Base-by-base conservation (phyloP, 768 basidiomycete species). In the Zangia roseola region DNA sequence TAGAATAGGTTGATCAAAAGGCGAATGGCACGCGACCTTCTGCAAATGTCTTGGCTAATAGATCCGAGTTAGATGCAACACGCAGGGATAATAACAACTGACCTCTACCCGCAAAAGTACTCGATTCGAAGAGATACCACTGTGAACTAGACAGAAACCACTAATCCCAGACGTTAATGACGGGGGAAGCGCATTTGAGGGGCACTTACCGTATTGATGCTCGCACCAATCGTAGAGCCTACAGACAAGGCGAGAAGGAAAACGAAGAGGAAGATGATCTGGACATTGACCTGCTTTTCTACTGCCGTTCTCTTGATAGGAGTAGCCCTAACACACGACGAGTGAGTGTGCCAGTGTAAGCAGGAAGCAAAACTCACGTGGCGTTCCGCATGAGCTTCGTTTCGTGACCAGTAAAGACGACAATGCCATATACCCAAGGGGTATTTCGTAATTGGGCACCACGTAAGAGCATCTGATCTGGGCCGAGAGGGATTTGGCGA, bases 301-400 rank as follows among this genome's bases (percentile, higher is more conserved):
- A 99, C 94, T 2, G 91, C 90, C 0, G 97, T 99, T 42, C 94
- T 76, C 71, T 98, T 99, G 71, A 98, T 92, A 10, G 97, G 97
- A 7, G 97, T 88, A 35, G 94, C 92, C 23, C 94, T 95, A 16
- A 23, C 31, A 13, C 31, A 16, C 31, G 31, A 31, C 14, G 31
- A 16, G 14, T 31, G 31, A 31, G 31, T n/a, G n/a, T n/a, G n/a
- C n/a, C n/a, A n/a, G n/a, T n/a, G 14, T 4, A 31, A 14, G 31
- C 31, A 21, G 1, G 4, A 14, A 19, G 0, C 28, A 45, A 21
- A 1, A 75, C 91, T 72, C 62, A 94, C 93, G 94, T 97, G 36
- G 97, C 95, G 61, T 98, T 98, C 50, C 91, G 81, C 93, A 98
- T 94, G 31, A 99, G 70, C 69, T 99, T 99, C 17, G 97, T 98